phyloP scores from a whole-genome alignment of 306 rosid genomes.

The Malus sieversii region DNA sequence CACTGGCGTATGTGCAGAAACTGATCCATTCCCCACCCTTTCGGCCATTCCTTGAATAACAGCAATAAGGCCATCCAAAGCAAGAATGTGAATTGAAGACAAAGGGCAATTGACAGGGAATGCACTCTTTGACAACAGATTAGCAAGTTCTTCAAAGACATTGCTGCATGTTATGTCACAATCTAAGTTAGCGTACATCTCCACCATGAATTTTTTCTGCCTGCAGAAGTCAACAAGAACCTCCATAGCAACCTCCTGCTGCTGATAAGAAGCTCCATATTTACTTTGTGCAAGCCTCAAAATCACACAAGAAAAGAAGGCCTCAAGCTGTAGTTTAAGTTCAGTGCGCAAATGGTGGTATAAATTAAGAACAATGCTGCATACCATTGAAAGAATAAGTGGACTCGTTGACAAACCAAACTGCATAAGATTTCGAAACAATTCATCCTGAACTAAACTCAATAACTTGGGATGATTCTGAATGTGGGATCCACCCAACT shows the following conservation, averaged over 20 bases:
- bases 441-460: constrained; percentile 77
- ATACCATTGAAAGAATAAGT: constrained; percentile 79
- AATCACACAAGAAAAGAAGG: constrained; percentile 83
- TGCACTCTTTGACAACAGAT: constrained; percentile 80
- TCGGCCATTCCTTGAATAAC: constrained; percentile 98
- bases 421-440: constrained; percentile 78
- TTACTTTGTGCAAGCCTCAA: constrained; percentile 84
- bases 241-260: constrained; percentile 95
- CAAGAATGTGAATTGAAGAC: constrained; percentile 85
- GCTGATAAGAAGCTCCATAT: constrained; percentile 85
- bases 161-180: constrained; percentile 94
- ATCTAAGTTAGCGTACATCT: constrained; percentile 90
- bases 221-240: constrained; percentile 90
- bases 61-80: constrained; percentile 93
- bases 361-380: constrained; percentile 71
- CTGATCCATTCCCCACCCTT: constrained; percentile 70
- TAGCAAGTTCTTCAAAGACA: constrained; percentile 87
- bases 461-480: constrained; percentile 68
- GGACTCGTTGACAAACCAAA: constrained; percentile 81
- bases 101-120: constrained; percentile 86
- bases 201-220: constrained; percentile 83
- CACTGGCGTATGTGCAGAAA: constrained; percentile 53
- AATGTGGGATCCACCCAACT: constrained; percentile 88
- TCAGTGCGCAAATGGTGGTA: constrained; percentile 72
- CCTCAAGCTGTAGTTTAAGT: constrained; percentile 80